These are phyloP conservation scores for Tolypocladium ovalisporum DNA, from an alignment of 2,329 filamentous ascomycete genomes.

Conservation along the genomic window DNA sequence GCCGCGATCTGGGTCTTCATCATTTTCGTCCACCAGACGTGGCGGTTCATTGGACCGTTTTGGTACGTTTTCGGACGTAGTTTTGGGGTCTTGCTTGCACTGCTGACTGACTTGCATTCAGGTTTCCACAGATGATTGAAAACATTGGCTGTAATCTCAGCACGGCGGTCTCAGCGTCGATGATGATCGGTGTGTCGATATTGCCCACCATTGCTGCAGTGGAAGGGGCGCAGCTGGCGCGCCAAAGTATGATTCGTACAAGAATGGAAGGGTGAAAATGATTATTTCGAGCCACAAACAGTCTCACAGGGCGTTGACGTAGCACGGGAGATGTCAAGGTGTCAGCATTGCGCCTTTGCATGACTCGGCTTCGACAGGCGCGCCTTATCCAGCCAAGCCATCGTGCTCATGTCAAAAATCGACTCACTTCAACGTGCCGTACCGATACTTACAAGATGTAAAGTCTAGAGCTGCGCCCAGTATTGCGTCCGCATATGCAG, in stretches of 20 bases:
- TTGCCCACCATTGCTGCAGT: conserved; percentile 3
- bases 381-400: neutral
- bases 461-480: neutral
- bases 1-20: conserved; percentile 47
- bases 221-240: neutral
- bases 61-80: conserved; percentile 6
- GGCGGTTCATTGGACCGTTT: conserved; percentile 35
- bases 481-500: neutral
- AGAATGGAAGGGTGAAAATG: neutral
- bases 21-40: conserved; percentile 42
- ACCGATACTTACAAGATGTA: neutral
- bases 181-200: conserved; percentile 2
- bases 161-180: neutral
- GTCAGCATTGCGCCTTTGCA: neutral
- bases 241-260: neutral
- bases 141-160: neutral
- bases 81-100: too few species aligned
- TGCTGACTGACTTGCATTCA: neutral
- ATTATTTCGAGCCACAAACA: neutral
- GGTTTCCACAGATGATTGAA: conserved; percentile 5
- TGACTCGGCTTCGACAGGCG: neutral
- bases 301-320: neutral
- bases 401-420: neutral
- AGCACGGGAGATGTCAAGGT: neutral
- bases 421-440: neutral